These are phyloP conservation scores for fission yeast (Schizosaccharomyces pombe) DNA, from an alignment of 805 yeast species.

Conservation along the genomic window DNA sequence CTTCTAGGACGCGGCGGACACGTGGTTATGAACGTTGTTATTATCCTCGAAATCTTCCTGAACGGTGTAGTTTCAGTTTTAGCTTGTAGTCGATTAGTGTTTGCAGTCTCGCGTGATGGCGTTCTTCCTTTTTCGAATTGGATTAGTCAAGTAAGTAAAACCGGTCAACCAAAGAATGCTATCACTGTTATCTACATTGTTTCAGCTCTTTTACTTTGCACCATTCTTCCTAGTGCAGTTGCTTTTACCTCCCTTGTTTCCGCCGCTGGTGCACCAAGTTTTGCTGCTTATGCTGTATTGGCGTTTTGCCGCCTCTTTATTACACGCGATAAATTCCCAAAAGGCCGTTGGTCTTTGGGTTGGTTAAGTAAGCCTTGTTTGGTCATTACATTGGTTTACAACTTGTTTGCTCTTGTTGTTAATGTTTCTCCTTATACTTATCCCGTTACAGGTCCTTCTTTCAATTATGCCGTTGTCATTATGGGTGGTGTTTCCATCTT, in stretches of 20 bases:
- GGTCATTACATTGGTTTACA: constrained; percentile 10
- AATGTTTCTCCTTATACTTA: constrained; percentile 11
- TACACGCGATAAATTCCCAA: constrained; percentile 6
- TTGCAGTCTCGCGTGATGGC: constrained; percentile 12
- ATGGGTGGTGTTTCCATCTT: constrained; percentile 10
- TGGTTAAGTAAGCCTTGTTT: constrained; percentile 8
- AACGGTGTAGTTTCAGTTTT: constrained; percentile 9
- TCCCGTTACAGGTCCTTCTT: constrained; percentile 10
- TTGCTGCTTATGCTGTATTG: constrained; percentile 10
- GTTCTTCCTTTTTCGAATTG: constrained; percentile 11
- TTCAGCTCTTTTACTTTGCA: constrained; percentile 10
- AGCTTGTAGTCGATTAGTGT: constrained; percentile 12
- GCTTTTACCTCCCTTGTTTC: constrained; percentile 12
- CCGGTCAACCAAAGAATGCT: constrained; percentile 11
- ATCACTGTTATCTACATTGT: constrained; percentile 10
- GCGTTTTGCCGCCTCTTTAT: constrained; percentile 10
- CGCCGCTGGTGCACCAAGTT: constrained; percentile 11
- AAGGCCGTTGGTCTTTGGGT: constrained; percentile 10
- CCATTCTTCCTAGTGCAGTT: constrained; percentile 10
- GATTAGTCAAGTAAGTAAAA: constrained; percentile 9
- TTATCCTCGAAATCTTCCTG: constrained; percentile 7
- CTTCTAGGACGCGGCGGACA: constrained; percentile 11
- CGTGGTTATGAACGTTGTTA: constrained; percentile 9
- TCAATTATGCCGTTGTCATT: constrained; percentile 12
- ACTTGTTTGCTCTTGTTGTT: constrained; percentile 8